phyloP scores from a whole-genome alignment of 257 asterid genomes.

The Nyctanthes arbortristis region DNA sequence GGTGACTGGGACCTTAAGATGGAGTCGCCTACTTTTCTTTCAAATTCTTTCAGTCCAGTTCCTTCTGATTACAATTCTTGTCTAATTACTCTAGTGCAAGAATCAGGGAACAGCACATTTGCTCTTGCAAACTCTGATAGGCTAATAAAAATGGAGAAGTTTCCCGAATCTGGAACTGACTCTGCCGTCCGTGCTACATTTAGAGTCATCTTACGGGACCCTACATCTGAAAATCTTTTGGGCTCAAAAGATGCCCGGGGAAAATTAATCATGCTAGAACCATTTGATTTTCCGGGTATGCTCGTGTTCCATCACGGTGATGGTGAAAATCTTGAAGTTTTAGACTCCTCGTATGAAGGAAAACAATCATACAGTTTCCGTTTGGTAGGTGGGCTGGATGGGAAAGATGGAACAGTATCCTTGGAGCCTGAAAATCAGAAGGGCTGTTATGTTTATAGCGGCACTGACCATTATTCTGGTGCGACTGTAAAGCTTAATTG shows the following conservation, averaged over 20 bases:
- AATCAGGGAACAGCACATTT: conserved; percentile 30
- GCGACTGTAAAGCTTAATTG: conserved; percentile 56
- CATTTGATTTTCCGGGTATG: conserved; percentile 70
- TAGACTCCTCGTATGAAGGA: conserved; percentile 8
- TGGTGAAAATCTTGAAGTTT: conserved; percentile 41
- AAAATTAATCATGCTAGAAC: conserved; percentile 55
- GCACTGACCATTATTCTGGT: conserved; percentile 25
- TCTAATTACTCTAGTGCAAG: conserved; percentile 60
- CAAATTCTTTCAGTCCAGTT: conserved; percentile 49
- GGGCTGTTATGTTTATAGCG: conserved; percentile 52
- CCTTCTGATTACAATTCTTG: conserved; percentile 54
- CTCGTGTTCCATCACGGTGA: conserved; percentile 51
- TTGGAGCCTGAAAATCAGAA: conserved; percentile 44
- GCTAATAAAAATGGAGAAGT: conserved; percentile 41
- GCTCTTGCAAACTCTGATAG: conserved; percentile 44
- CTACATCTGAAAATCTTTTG: conserved; percentile 8
- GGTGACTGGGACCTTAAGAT: conserved; percentile 71
- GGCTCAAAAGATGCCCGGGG: conserved; percentile 28
- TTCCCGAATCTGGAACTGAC: conserved; percentile 67
- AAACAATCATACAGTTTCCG: conserved; percentile 32
- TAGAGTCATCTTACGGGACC: conserved; percentile 43
- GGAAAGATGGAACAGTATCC: conserved; percentile 39
- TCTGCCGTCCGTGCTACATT: conserved; percentile 63
- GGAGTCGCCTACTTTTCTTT: conserved; percentile 31
- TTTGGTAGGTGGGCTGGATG: conserved; percentile 47